phyloP scores from a whole-genome alignment of 1,139 yeast species.

The Hanseniaspora gamundiae region DNA sequence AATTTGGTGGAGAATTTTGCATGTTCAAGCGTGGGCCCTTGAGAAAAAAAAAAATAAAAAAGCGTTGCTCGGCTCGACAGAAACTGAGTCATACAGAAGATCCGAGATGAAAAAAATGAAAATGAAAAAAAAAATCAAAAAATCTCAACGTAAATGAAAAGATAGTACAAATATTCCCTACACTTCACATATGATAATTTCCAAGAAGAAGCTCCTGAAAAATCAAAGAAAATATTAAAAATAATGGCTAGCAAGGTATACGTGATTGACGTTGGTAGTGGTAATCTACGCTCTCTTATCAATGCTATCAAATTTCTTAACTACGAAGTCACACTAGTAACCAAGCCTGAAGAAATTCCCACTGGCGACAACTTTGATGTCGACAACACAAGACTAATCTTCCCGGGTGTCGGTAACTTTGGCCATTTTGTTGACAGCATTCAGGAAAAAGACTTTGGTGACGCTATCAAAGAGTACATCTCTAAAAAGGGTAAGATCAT shows the following conservation, averaged over 20 bases:
- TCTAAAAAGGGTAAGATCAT: slow-evolving; percentile 66
- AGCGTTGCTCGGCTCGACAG: too few species aligned
- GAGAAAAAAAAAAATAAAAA: too few species aligned
- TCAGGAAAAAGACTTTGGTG: slow-evolving; percentile 45
- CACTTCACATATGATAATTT: too few species aligned
- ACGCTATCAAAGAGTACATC: slow-evolving; percentile 55
- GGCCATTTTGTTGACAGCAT: slow-evolving; percentile 82
- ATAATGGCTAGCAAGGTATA: slow-evolving; percentile 33
- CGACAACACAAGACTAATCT: slow-evolving; percentile 44
- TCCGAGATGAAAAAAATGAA: too few species aligned
- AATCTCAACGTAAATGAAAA: too few species aligned
- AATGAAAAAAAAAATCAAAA: too few species aligned
- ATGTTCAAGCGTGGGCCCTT: too few species aligned
- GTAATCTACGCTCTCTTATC: slow-evolving; percentile 76
- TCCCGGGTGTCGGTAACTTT: slow-evolving; percentile 95
- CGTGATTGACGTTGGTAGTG: slow-evolving; percentile 90
- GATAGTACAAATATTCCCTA: too few species aligned
- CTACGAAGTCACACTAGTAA: slow-evolving; percentile 43
- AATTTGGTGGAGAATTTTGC: too few species aligned
- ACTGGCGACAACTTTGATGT: slow-evolving; percentile 8
- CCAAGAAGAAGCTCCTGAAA: not conserved
- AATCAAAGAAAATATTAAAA: not conserved
- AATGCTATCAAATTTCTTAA: slow-evolving; percentile 79
- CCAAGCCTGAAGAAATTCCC: slow-evolving; percentile 30
- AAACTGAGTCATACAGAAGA: too few species aligned